Base-by-base conservation (phyloP, 78 protist species). In the Monocercomonoides exilis region DNA sequence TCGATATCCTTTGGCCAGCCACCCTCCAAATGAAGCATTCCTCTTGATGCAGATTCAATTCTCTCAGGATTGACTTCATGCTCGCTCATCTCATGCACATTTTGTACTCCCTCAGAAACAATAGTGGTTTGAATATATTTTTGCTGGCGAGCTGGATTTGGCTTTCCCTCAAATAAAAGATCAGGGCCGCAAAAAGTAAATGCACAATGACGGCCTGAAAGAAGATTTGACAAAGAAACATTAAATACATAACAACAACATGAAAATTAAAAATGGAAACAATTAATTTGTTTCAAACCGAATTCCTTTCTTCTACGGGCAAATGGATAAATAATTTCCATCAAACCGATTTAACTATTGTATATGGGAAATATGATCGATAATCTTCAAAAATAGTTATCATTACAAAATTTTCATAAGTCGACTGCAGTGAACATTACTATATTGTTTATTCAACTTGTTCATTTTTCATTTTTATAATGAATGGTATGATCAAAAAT, bases 1-100 rank as follows among this genome's bases (percentile, higher is more conserved):
- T 92, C 91, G 5, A 92, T 64, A 5, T 84, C 92, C 43, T 77
- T 85, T 2, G 96, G 94, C 96, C 96, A 94, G 43, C 96, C 96
- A 33, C 96, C 96, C 43, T 94, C 96, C 0, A 1, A 4, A 45
- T 94, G 96, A 1, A 54, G 36, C 46, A 88, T 81, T 3, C 96
- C 94, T 2, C 32, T 0, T n/a, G 1, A 0, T 1, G 2, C 0
- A 2, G 35, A 6, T 35, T 4, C 38, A 36, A 90, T 34, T n/a
- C 80, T 64, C 70, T 90, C 92, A 0, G 94, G 91, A 91, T 91
- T 91, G 32, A 89, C 89, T 87, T 91, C 90, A 29, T 91, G 93
- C 77, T 87, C 90, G 0, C 90, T 87, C 77, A 43, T 43, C 32
- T 84, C 89, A 0, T 84, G 85, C 4, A 46, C 43, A 43, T 64